Evolutionary conservation across 2,329 filamentous ascomycete species (phyloP).

Genomic region (Cucurbitaria berberidis): DNA sequence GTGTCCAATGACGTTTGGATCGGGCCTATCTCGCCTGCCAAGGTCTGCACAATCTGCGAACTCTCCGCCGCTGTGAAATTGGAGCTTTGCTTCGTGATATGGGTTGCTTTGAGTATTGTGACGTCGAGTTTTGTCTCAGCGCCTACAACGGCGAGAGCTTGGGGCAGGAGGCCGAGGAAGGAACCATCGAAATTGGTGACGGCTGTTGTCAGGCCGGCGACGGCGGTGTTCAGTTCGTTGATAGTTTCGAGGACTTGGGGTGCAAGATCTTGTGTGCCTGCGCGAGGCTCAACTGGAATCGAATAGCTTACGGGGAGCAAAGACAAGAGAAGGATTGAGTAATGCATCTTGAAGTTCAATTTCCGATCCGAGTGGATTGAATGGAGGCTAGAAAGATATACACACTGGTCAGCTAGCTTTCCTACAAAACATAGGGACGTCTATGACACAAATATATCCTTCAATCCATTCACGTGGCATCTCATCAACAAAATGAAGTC

Average conservation of each 20-base stretch:
- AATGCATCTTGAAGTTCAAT: not conserved
- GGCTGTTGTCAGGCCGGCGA: conserved; percentile 22
- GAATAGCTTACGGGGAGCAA: conserved; percentile 3
- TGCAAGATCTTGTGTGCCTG: conserved; percentile 10
- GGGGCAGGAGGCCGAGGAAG: conserved; percentile 23
- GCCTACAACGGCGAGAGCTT: conserved; percentile 24
- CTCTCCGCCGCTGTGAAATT: conserved; percentile 26
- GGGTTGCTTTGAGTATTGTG: conserved; percentile 22
- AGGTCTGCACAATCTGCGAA: conserved; percentile 13
- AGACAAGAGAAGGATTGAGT: not conserved
- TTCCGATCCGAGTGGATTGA: not conserved
- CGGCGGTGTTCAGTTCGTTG: conserved; percentile 18
- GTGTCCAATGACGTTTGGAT: conserved; percentile 22
- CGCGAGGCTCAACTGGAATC: conserved; percentile 3
- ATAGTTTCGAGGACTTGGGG: conserved; percentile 22
- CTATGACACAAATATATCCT: not conserved
- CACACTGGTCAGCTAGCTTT: not conserved
- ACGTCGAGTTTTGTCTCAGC: conserved; percentile 25
- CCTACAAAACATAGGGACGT: not conserved
- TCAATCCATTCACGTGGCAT: not conserved
- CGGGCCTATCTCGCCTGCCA: conserved; percentile 20
- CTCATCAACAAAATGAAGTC: not conserved
- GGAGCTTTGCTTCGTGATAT: conserved; percentile 14
- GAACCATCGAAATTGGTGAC: conserved; percentile 31
- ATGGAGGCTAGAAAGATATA: not conserved